phyloP scores from a whole-genome alignment of 768 basidiomycete genomes.

The Suillus subluteus region DNA sequence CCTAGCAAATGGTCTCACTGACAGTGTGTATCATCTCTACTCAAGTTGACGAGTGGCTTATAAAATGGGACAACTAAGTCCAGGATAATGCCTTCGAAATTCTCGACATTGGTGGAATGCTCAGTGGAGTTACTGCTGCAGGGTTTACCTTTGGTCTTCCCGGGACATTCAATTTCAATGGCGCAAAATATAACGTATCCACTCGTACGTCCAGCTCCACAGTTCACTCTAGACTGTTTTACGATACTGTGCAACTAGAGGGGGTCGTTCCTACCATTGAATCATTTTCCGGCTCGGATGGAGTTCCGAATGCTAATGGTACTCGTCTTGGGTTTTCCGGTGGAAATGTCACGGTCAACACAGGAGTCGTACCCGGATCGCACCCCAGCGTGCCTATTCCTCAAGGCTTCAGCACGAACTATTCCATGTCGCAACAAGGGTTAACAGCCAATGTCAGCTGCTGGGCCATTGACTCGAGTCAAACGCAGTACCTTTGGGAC shows the following conservation, averaged over 20 bases:
- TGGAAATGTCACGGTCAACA: slow-evolving; percentile 11
- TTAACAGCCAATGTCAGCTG: slow-evolving; percentile 13
- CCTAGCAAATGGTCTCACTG: not conserved
- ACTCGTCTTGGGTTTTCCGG: slow-evolving; percentile 12
- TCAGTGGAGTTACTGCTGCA: slow-evolving; percentile 17
- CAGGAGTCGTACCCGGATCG: not conserved
- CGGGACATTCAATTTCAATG: slow-evolving; percentile 22
- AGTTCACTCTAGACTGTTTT: not conserved
- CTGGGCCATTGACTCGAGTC: not conserved
- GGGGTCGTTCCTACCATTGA: slow-evolving; percentile 11
- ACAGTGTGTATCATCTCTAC: not conserved
- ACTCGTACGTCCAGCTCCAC: not conserved
- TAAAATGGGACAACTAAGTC: not conserved
- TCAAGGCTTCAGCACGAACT: slow-evolving; percentile 10
- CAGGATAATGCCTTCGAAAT: slow-evolving; percentile 11
- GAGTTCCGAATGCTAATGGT: slow-evolving; percentile 1
- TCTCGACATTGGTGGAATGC: slow-evolving; percentile 12
- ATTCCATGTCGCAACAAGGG: slow-evolving; percentile 12
- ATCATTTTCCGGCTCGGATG: slow-evolving; percentile 6
- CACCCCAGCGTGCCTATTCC: not conserved
- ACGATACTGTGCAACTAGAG: not conserved
- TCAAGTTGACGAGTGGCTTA: not conserved
- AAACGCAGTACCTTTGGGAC: slow-evolving; percentile 2
- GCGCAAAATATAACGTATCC: slow-evolving; percentile 23
- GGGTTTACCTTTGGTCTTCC: slow-evolving; percentile 10